These are phyloP conservation scores for Fusarium anthophilum DNA, from an alignment of 2,329 filamentous ascomycete species.

Conservation along the genomic window DNA sequence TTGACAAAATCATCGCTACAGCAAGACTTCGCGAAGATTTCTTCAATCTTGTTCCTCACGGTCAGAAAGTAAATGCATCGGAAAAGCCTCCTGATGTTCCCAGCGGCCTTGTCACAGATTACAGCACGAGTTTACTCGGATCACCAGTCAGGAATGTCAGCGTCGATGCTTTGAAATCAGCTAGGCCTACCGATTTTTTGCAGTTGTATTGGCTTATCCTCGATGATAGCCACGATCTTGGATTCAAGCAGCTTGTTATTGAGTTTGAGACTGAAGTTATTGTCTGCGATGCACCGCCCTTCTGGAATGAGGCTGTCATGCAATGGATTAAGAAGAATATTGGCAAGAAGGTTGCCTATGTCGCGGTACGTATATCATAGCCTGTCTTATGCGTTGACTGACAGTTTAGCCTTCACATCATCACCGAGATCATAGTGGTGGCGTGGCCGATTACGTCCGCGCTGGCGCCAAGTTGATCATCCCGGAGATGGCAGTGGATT, in stretches of 20 bases:
- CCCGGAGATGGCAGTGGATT: conserved; percentile 3
- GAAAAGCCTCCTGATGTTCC: not conserved
- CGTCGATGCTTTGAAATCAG: not conserved
- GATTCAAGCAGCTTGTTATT: conserved; percentile 23
- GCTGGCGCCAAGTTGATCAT: conserved; percentile 9
- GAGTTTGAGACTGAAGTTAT: conserved; percentile 27
- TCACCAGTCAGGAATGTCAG: not conserved
- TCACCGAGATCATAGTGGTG: conserved; percentile 23
- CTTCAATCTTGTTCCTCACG: not conserved
- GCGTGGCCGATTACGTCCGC: conserved; percentile 1
- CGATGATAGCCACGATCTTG: not conserved
- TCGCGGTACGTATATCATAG: conserved; percentile 4
- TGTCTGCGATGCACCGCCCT: conserved; percentile 20
- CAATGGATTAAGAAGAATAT: conserved; percentile 16
- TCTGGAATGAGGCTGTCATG: not conserved
- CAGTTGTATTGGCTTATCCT: conserved; percentile 23
- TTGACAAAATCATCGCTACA: not conserved
- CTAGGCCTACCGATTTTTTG: not conserved
- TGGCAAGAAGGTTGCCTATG: conserved; percentile 6
- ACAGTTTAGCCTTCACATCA: conserved; percentile 20
- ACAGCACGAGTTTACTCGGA: conserved; percentile 24
- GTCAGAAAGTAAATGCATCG: not conserved
- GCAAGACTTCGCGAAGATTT: not conserved
- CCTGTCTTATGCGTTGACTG: rapidly evolving
- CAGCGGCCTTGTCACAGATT: conserved; percentile 16